Percentiles rank a stretch among this genome's conserved stretches.
Conservation (phyloP, 352 stramenopile genomes). For the Globisporangium nunn region DNA sequence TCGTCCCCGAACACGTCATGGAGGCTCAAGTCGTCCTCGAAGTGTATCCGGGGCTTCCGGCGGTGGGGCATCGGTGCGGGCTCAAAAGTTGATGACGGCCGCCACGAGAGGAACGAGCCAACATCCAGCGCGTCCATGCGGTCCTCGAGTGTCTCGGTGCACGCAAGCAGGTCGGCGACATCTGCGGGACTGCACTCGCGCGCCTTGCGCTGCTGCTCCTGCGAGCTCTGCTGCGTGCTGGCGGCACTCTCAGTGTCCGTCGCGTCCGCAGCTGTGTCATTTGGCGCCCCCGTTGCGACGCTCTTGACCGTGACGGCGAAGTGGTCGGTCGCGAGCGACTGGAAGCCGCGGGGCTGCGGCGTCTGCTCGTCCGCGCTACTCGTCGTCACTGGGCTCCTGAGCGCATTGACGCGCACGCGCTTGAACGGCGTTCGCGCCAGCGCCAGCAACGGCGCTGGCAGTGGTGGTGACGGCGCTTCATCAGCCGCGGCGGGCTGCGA, state of each 20-base stretch:
- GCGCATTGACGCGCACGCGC: slow-evolving; percentile 9
- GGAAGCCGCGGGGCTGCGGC: neutral
- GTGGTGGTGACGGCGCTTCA: too few species aligned
- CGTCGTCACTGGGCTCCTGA: slow-evolving; percentile 7
- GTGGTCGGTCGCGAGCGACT: slow-evolving; percentile 8
- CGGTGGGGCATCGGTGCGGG: slow-evolving; percentile 1
- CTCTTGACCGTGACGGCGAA: neutral
- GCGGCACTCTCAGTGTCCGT: neutral
- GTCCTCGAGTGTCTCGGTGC: slow-evolving; percentile 12
- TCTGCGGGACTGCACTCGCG: slow-evolving; percentile 8
- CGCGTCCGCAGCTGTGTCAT: neutral
- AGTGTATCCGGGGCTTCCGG: slow-evolving; percentile 11
- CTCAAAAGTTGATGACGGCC: neutral
- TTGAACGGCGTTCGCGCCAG: slow-evolving; percentile 10
- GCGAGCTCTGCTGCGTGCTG: slow-evolving; percentile 5
- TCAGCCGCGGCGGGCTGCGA: neutral
- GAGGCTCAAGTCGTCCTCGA: slow-evolving; percentile 2
- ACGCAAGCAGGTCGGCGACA: slow-evolving; percentile 9
- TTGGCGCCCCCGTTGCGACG: neutral
- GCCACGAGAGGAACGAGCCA: slow-evolving; percentile 7
- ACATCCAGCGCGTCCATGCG: slow-evolving; percentile 13
- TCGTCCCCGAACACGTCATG: slow-evolving; percentile 6
- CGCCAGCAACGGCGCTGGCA: neutral
- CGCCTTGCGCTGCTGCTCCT: neutral
- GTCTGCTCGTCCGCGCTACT: neutral